A percentile compares a stretch with the other conserved stretches of the same genome.
Conservation (phyloP, 1,284 basidiomycete species). For the Fomitopsis schrenkii region DNA sequence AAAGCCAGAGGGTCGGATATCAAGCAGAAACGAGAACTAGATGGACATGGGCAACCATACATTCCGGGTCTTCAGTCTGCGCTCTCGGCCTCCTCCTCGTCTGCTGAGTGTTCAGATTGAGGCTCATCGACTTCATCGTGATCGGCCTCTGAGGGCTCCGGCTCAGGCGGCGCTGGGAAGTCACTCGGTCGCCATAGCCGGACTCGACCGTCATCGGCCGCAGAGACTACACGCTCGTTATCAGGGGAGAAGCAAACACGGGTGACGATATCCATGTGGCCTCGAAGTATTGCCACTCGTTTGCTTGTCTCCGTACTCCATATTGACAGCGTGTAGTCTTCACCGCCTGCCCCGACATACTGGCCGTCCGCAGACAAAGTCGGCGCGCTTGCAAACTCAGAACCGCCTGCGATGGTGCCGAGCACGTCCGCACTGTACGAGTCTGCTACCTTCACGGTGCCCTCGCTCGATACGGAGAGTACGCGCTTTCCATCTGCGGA, state of each 20-base stretch:
- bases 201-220: neutral
- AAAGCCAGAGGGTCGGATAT: no score
- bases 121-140: neutral
- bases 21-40: no score
- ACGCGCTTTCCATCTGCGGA: constrained; percentile 11
- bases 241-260: constrained; percentile 3
- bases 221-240: neutral
- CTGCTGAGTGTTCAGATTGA: neutral
- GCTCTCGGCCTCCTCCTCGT: neutral
- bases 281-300: neutral
- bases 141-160: neutral
- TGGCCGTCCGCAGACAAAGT: constrained; percentile 7
- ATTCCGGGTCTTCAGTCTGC: neutral
- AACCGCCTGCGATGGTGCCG: constrained; percentile 11
- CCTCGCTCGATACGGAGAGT: constrained; percentile 14
- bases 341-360: neutral
- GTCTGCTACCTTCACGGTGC: constrained; percentile 12
- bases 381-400: constrained; percentile 12
- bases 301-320: constrained; percentile 1
- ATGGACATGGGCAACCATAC: no score
- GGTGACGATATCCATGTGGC: constrained; percentile 1
- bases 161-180: neutral
- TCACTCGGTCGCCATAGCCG: neutral
- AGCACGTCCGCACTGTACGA: constrained; percentile 13
- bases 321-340: neutral